These are phyloP conservation scores for Cutaneotrichosporon daszewskae DNA, from an alignment of 1,284 basidiomycete genomes.

Conservation along the genomic window DNA sequence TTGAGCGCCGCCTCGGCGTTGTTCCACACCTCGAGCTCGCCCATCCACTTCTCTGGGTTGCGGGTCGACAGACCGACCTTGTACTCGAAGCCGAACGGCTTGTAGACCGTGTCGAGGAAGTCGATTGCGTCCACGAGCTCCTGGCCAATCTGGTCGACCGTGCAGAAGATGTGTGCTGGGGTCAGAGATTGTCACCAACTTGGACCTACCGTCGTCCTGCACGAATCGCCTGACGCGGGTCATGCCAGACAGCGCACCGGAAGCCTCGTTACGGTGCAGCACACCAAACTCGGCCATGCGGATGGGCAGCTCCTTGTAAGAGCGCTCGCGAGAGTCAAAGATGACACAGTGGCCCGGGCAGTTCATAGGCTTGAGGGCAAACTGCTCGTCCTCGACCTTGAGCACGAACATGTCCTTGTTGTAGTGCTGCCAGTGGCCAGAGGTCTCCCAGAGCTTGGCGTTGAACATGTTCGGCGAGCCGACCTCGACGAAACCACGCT, in stretches of 20 bases:
- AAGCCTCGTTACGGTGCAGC: conserved; percentile 94
- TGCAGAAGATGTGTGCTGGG: conserved; percentile 73
- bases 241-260: conserved; percentile 86
- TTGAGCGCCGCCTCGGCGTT: conserved; percentile 78
- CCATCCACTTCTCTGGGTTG: conserved; percentile 85
- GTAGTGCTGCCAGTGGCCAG: conserved; percentile 98
- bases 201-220: conserved; percentile 73
- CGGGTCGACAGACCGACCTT: conserved; percentile 91
- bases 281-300: conserved; percentile 99
- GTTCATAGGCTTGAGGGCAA: conserved; percentile 98
- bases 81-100: conserved; percentile 97
- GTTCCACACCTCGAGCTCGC: conserved; percentile 84
- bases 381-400: conserved; percentile 90
- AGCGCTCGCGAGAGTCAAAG: conserved; percentile 89
- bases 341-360: conserved; percentile 97
- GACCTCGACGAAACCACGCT: conserved; percentile 57
- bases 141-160: conserved; percentile 81
- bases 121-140: conserved; percentile 87
- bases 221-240: conserved; percentile 92
- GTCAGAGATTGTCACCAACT: conserved; percentile 40
- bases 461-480: conserved; percentile 98
- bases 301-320: conserved; percentile 92
- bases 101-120: conserved; percentile 91
- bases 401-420: conserved; percentile 96
- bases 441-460: conserved; percentile 95